Evolutionary conservation across 2,329 filamentous ascomycete species (phyloP).

Genomic region (Aspergillus ochraceoroseus): DNA sequence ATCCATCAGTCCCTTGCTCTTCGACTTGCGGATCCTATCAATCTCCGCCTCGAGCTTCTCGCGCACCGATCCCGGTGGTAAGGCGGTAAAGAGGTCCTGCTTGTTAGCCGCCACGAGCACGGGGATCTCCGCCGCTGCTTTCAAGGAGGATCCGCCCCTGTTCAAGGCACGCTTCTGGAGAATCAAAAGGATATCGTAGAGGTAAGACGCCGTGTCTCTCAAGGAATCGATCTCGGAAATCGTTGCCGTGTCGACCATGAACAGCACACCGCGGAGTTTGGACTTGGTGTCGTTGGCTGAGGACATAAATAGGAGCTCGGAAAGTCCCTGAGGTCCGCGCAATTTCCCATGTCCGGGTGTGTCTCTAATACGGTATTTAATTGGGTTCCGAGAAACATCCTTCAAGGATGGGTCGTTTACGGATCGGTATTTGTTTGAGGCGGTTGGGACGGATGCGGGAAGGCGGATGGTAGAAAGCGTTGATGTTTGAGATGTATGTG

Average conservation of each 20-base stretch:
- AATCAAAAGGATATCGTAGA: conserved; percentile 80
- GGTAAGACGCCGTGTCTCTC: conserved; percentile 70
- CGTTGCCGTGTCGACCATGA: conserved; percentile 78
- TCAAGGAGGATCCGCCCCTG: conserved; percentile 49
- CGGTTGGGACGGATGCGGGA: conserved; percentile 49
- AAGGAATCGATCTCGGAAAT: conserved; percentile 51
- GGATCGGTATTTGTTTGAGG: conserved; percentile 61
- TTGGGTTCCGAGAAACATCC: conserved; percentile 36
- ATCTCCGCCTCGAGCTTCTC: conserved; percentile 74
- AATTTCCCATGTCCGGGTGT: conserved; percentile 96
- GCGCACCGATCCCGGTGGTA: conserved; percentile 72
- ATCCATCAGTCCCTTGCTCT: conserved; percentile 75
- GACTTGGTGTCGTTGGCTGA: conserved; percentile 33
- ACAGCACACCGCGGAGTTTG: conserved; percentile 67
- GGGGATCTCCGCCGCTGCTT: conserved; percentile 58
- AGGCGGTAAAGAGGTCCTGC: conserved; percentile 86
- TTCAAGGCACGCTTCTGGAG: conserved; percentile 68
- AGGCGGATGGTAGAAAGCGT: conserved; percentile 54
- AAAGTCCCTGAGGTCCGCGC: conserved; percentile 55
- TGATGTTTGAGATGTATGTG: conserved; percentile 60
- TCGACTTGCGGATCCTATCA: conserved; percentile 67
- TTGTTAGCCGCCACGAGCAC: conserved; percentile 91
- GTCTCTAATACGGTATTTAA: conserved; percentile 52
- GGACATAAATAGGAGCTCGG: conserved; percentile 35
- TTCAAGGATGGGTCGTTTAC: conserved; percentile 63